Evolutionary conservation across 441 rosid species (phyloP).

Genomic region (Cnidoscolus chayamansa): DNA sequence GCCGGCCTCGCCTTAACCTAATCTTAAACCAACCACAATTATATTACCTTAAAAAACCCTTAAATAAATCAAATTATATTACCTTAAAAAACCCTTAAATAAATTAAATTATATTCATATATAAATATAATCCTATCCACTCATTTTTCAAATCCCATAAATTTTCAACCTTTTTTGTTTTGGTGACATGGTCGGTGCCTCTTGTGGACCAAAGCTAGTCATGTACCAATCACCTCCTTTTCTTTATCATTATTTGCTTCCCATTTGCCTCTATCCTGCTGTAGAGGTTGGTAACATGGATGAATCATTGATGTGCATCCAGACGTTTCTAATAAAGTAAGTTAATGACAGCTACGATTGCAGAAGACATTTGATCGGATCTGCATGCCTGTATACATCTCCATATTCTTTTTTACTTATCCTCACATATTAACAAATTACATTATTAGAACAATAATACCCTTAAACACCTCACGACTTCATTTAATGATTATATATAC

Average conservation of each 20-base stretch:
- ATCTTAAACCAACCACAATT: slow-evolving; percentile 5
- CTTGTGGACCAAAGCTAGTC: slow-evolving; percentile 33
- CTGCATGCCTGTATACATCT: slow-evolving; percentile 7
- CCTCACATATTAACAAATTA: neutral
- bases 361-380: slow-evolving; percentile 14
- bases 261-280: neutral
- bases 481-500: slow-evolving; percentile 3
- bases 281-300: slow-evolving; percentile 29
- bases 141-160: slow-evolving; percentile 12
- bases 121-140: slow-evolving; percentile 24
- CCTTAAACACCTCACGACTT: neutral
- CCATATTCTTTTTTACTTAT: neutral
- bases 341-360: slow-evolving; percentile 37
- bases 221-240: slow-evolving; percentile 1
- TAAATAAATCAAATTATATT: neutral
- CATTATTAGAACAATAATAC: neutral
- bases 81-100: neutral
- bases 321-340: slow-evolving; percentile 46
- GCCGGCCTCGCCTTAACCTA: slow-evolving; percentile 7
- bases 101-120: neutral
- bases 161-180: neutral
- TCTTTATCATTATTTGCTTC: slow-evolving; percentile 15
- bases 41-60: neutral
- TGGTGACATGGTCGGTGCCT: slow-evolving; percentile 42
- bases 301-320: slow-evolving; percentile 48